Conservation (phyloP, 768 basidiomycete species). For the Cystofilobasidium capitatum region DNA sequence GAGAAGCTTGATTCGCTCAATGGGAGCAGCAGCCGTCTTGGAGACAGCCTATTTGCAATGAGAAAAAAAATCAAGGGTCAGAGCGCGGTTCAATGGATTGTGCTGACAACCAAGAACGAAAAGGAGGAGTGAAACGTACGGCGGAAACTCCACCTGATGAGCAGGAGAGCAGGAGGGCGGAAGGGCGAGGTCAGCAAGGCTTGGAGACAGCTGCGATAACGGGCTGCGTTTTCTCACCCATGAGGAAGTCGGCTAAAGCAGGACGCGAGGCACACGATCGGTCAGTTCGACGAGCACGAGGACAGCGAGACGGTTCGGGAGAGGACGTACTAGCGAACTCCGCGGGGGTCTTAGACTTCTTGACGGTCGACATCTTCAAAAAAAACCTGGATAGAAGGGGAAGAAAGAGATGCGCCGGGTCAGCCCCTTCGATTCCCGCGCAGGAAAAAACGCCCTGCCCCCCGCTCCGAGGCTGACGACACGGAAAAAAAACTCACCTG, state of each 20-base stretch:
- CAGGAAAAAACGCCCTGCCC: not conserved
- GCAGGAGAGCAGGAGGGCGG: conserved; percentile 7
- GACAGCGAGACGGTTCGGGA: conserved; percentile 34
- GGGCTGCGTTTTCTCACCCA: conserved; percentile 64
- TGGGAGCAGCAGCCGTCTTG: conserved; percentile 98
- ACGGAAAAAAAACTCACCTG: conserved; percentile 21
- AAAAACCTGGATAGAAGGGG: not conserved
- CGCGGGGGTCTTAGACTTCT: conserved; percentile 77
- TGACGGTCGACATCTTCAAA: conserved; percentile 29
- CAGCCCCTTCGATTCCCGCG: too few relatives aligned
- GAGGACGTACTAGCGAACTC: conserved; percentile 63
- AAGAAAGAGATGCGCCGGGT: conserved; percentile 6
- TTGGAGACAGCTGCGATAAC: not conserved
- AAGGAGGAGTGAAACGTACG: conserved; percentile 1
- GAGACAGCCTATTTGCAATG: conserved; percentile 67
- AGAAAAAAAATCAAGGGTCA: not conserved
- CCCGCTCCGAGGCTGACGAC: not conserved
- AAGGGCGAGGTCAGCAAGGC: not conserved
- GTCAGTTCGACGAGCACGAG: not conserved
- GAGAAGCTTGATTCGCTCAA: conserved; percentile 98
- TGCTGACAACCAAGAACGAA: not conserved
- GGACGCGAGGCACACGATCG: not conserved
- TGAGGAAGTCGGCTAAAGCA: conserved; percentile 78
- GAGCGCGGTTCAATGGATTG: not conserved
- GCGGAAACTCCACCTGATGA: conserved; percentile 45